Evolutionary conservation across 148 eudicot species (phyloP), one percentile per base, ranked within the genome.

Genomic region (Rhododendron simsii): DNA sequence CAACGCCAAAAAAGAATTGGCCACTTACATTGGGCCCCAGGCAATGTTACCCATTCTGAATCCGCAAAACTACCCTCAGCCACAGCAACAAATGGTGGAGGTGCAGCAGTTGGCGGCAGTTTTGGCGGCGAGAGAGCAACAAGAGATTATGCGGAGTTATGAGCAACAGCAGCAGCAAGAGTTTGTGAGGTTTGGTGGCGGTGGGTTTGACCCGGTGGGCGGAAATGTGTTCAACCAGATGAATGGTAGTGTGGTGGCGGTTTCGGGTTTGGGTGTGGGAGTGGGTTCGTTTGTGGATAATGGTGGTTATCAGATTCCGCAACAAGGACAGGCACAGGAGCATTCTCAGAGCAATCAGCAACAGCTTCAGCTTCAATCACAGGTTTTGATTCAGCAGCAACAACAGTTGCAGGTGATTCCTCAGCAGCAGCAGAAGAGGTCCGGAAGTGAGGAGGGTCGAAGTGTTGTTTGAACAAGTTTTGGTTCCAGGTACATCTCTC

Each of bases 1-100:
- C n/a, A 81, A 59, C 8, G 95, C 96, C 10, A 95, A 94, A 63
- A 88, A 92, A 20, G 96, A 95, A 81, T 85, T 95, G 30, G 90
- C 97, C 4, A 84, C 81, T 14, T 91, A 92, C 47, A 90, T 93
- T 20, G 97, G 96, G 0, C 95, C 95, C 7, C 83, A 92, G 3
- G 95, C 97, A 0, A 87, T 93, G 90, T 30, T 89, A 41, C 92
- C 95, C 2, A 87, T 94, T 61, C 76, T 90, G 37, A 86, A 90
- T 48, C 71, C 88, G 2, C 90, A 86, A 15, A 84, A 82, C 67
- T 83, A 91, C 21, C 89, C 87, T 1, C 93, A 91, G 35, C 87
- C 65, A 16, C 77, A 48, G 2, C 89, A 85, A 18, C 89, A 85
- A 59, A 59, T 88, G 80, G 74, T 92, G 4, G 95, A 94, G 67